phyloP scores from a whole-genome alignment of 192 early-diverging fungal genomes.

The Spinellus fusiger region DNA sequence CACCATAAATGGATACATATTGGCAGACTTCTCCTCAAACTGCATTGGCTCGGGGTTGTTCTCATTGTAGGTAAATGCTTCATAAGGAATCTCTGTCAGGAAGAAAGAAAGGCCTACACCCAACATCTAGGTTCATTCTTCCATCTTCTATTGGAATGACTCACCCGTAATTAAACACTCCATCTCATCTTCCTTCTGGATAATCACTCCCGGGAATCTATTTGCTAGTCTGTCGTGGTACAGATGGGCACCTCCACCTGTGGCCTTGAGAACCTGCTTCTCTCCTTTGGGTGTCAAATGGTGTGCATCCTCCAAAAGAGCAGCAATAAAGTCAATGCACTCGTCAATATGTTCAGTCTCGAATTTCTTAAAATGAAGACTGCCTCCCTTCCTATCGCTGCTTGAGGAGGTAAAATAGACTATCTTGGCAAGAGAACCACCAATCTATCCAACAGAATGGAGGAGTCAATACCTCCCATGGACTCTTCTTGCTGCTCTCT shows the following conservation, averaged over 20 bases:
- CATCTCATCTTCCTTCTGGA: constrained; percentile 93
- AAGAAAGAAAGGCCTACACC: constrained; percentile 80
- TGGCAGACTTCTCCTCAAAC: constrained; percentile 47
- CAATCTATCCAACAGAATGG: constrained; percentile 39
- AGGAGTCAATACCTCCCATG: neutral
- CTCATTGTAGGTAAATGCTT: constrained; percentile 91
- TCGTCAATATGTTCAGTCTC: constrained; percentile 90
- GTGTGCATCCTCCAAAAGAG: constrained; percentile 47
- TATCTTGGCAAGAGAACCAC: constrained; percentile 69
- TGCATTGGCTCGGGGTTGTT: constrained; percentile 57
- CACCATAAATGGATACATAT: constrained; percentile 87
- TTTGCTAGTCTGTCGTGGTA: constrained; percentile 56
- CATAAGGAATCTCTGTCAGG: constrained; percentile 85
- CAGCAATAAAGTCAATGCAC: constrained; percentile 77
- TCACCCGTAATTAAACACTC: constrained; percentile 71
- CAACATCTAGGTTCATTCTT: neutral
- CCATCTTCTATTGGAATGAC: neutral
- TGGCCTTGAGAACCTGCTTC: constrained; percentile 68
- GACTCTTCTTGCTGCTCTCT: too few species aligned
- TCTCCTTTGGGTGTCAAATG: constrained; percentile 20
- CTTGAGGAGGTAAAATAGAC: constrained; percentile 58
- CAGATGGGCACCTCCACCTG: constrained; percentile 84
- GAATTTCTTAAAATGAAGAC: constrained; percentile 89
- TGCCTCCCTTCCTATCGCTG: constrained; percentile 60
- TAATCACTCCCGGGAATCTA: constrained; percentile 49